These are phyloP conservation scores for Sanghuangporus weigelae DNA, from an alignment of 1,284 basidiomycete species.

Conservation along the genomic window DNA sequence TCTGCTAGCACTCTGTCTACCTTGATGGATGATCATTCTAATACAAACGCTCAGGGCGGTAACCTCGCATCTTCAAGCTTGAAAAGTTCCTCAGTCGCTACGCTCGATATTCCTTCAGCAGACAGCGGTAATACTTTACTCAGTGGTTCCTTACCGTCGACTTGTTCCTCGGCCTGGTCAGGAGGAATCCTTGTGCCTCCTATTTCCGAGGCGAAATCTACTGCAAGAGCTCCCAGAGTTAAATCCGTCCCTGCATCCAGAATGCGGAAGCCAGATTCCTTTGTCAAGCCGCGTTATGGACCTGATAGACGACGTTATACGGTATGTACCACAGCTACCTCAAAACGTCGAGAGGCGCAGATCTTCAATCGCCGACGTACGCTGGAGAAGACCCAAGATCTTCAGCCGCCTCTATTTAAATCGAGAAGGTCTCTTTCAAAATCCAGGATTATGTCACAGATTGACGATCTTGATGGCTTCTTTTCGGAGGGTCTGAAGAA, in stretches of 20 bases:
- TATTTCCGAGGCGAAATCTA: not conserved
- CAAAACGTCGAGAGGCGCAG: constrained; percentile 10
- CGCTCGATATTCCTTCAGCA: constrained; percentile 4
- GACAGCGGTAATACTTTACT: constrained; percentile 4
- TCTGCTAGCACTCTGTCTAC: not conserved
- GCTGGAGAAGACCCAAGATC: constrained; percentile 4
- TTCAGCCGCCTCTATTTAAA: not conserved
- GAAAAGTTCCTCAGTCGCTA: not conserved
- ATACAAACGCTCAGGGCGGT: not conserved
- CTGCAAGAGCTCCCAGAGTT: not conserved
- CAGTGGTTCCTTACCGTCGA: constrained; percentile 12
- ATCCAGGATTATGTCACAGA: constrained; percentile 1
- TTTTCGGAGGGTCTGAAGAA: constrained; percentile 13
- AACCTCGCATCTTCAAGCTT: not conserved
- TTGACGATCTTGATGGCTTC: constrained; percentile 12
- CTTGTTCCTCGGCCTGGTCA: constrained; percentile 14
- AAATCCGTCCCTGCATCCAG: not conserved
- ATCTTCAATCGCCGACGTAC: constrained; percentile 12
- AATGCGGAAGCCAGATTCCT: not conserved
- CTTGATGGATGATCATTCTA: not conserved
- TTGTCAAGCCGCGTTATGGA: not conserved
- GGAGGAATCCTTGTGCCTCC: constrained; percentile 1
- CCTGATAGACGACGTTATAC: constrained; percentile 2
- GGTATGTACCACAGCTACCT: not conserved
- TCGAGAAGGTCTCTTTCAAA: not conserved